Percentiles rank a stretch among this genome's conserved stretches.
Evolutionary conservation across 371 early-diverging fungal species (phyloP).

Genomic region (Apophysomyces variabilis): DNA sequence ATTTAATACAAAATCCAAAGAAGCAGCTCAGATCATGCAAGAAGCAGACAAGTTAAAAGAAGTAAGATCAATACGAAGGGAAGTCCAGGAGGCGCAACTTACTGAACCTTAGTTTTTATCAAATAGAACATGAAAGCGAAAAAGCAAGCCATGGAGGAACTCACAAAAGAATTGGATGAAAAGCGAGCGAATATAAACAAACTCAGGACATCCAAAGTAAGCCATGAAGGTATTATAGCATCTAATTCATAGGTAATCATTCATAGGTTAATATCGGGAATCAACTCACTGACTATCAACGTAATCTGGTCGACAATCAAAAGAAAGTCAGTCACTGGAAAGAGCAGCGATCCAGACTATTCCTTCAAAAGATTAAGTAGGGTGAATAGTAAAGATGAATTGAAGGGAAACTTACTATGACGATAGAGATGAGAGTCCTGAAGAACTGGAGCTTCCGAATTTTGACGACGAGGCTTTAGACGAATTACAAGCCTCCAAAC

Average conservation of each 20-base stretch:
- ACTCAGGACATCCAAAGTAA: conserved; percentile 67
- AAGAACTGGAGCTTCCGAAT: conserved; percentile 53
- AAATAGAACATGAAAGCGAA: conserved; percentile 71
- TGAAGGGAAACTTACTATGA: not conserved
- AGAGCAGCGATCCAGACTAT: conserved; percentile 52
- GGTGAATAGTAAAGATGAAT: not conserved
- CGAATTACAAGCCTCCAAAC: conserved; percentile 38
- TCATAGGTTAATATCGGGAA: conserved; percentile 65
- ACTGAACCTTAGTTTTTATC: not conserved
- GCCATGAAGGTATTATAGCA: conserved; percentile 14
- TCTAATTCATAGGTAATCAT: not conserved
- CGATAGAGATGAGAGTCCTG: conserved; percentile 51
- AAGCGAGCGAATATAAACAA: conserved; percentile 67
- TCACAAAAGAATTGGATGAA: conserved; percentile 71
- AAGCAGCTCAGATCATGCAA: conserved; percentile 57
- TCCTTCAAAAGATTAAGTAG: conserved; percentile 48
- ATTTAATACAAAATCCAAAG: conserved; percentile 50
- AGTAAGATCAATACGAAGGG: conserved; percentile 10
- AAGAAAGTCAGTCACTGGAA: conserved; percentile 61
- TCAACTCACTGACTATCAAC: conserved; percentile 63
- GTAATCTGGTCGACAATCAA: conserved; percentile 49
- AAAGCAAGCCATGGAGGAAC: conserved; percentile 65
- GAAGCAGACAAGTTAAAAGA: conserved; percentile 49
- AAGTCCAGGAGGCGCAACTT: not conserved
- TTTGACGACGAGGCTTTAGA: conserved; percentile 61